Evolutionary conservation across 129 eudicot genomes (phyloP).

Genomic region (Smallanthus sonchifolius): DNA sequence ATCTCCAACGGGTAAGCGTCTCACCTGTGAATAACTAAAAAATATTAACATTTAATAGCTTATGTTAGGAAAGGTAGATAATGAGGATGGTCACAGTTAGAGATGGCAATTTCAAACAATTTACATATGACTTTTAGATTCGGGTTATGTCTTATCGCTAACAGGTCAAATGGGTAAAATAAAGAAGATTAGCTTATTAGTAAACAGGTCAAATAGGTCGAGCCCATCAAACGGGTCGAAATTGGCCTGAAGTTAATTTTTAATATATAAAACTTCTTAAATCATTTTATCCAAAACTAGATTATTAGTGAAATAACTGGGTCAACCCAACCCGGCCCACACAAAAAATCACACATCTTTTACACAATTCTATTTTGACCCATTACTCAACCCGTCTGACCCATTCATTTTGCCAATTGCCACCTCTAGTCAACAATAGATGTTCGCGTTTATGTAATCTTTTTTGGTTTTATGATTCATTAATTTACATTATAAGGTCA

Average conservation of each 20-base stretch:
- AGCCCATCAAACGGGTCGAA: background rate
- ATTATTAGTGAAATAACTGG: background rate
- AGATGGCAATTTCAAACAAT: background rate
- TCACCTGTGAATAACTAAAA: conserved; percentile 34
- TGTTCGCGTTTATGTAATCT: background rate
- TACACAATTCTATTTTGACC: background rate
- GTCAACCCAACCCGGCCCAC: background rate
- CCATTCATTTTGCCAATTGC: background rate
- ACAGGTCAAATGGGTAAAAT: background rate
- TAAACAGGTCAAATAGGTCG: background rate
- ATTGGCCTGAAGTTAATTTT: background rate
- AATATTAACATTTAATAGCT: background rate
- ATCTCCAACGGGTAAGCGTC: conserved; percentile 94
- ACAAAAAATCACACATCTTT: background rate
- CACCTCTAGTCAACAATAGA: background rate
- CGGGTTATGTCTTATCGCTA: background rate
- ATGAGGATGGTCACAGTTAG: background rate
- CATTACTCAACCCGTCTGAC: background rate
- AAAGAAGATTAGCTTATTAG: background rate
- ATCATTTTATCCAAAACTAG: background rate
- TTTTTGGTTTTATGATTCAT: background rate
- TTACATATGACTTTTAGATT: background rate
- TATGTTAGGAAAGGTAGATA: background rate
- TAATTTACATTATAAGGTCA: conserved; percentile 6
- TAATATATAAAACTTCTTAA: background rate